phyloP scores from a whole-genome alignment of 164 flowering plant genomes.

The Euptelea pleiosperma region DNA sequence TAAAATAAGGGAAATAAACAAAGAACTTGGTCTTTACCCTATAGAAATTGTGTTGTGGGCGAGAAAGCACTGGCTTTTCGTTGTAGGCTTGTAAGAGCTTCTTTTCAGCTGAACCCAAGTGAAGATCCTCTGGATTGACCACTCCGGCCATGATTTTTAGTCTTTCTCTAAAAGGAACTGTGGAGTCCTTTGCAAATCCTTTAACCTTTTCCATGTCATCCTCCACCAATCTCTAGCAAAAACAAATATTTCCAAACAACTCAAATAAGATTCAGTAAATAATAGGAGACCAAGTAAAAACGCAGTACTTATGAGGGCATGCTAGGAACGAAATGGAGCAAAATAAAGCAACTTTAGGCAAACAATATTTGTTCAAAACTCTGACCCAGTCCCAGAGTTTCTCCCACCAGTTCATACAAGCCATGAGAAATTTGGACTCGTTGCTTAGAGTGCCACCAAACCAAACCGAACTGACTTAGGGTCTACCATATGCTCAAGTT shows the following conservation, averaged over 20 bases:
- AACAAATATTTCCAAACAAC: constrained; percentile 2
- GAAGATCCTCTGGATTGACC: constrained; percentile 86
- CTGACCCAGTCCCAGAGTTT: no score
- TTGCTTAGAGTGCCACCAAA: no score
- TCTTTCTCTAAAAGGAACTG: constrained; percentile 82
- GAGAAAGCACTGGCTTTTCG: constrained; percentile 97
- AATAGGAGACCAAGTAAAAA: neutral
- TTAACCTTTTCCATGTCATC: constrained; percentile 88
- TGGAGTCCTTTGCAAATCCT: constrained; percentile 75
- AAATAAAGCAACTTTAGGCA: no score
- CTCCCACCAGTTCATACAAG: no score
- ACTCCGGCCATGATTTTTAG: constrained; percentile 83
- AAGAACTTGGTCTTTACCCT: constrained; percentile 36
- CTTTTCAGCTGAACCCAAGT: constrained; percentile 66
- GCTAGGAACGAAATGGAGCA: neutral
- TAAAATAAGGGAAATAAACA: neutral
- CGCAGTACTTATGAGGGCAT: neutral
- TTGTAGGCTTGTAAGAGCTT: constrained; percentile 85
- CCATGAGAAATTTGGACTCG: no score
- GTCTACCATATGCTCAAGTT: no score
- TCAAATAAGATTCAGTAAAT: neutral
- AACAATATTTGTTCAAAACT: no score
- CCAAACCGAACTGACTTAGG: no score
- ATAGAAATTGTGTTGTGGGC: constrained; percentile 91
- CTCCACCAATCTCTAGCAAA: constrained; percentile 66